phyloP scores from a whole-genome alignment of 2,329 filamentous ascomycete species.

The Phaeosphaeriaceae sp. region DNA sequence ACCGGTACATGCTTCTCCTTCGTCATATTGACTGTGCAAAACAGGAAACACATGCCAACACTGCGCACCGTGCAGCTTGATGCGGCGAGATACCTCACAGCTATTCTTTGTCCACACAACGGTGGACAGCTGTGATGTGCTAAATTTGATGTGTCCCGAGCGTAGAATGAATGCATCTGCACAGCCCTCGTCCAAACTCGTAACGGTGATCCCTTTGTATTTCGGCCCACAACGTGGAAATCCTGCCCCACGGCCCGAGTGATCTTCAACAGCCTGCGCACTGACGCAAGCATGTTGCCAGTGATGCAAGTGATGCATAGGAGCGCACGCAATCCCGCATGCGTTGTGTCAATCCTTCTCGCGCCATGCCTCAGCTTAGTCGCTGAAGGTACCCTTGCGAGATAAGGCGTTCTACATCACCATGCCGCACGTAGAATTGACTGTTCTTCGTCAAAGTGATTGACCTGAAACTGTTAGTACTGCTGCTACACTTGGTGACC shows the following conservation, averaged over 20 bases:
- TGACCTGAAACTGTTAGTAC: constrained; percentile 62
- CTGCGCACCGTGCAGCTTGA: background rate
- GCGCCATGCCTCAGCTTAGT: constrained; percentile 67
- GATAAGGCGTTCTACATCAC: constrained; percentile 93
- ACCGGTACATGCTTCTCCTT: background rate
- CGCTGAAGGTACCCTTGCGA: constrained; percentile 94
- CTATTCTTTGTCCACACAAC: background rate
- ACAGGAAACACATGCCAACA: background rate
- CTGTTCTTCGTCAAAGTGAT: constrained; percentile 98
- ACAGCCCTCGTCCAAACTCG: background rate
- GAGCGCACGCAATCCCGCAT: background rate
- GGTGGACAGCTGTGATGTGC: background rate
- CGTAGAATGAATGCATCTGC: background rate
- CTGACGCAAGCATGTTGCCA: background rate
- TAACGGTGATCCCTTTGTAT: background rate
- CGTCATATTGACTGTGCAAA: no score
- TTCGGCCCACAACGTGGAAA: background rate
- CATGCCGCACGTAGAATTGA: constrained; percentile 95
- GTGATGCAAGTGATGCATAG: background rate
- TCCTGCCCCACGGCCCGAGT: background rate
- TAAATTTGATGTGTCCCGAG: background rate
- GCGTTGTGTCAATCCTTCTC: background rate
- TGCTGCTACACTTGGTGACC: background rate
- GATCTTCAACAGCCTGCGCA: background rate
- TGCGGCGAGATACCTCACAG: background rate